Base-by-base conservation (phyloP, 2,329 filamentous ascomycete species). In the Colletotrichum sp. region DNA sequence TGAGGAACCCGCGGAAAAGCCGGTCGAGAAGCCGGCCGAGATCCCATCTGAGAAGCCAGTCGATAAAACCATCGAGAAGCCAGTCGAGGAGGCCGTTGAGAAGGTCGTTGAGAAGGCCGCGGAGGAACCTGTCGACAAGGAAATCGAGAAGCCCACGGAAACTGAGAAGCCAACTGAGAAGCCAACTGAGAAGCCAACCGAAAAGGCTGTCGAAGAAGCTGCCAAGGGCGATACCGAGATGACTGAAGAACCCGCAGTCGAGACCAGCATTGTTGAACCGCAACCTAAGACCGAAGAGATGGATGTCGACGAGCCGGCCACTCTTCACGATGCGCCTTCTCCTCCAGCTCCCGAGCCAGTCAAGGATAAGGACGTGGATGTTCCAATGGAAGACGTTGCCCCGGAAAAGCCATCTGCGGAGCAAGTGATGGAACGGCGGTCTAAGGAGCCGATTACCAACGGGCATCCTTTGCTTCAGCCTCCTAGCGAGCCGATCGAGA, bases 231-330 rank as follows among this genome's bases (percentile, higher is more conserved):
- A 80, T 28, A 44, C 73, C 15, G 77, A 80, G 59, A 80, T 72
- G 74, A n/a, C 16, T 9, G 69, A 68, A 32, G 63, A 52, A 6
- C n/a, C 57, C 26, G 10, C 26, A 5, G 34, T 57, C 21, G 64
- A 28, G 18, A 26, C 39, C 13, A 44, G 28, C 18, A 68, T 69
- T 30, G 34, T 65, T 24, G 72, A 74, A 39, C 78, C 78, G 39
- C 81, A 84, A 69, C 82, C 86, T 4, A 87, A 87, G 76, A 80
- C 83, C 2, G 86, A 87, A 72, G 84, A 87, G 60, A 85, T 86
- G 83, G 86, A 88, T 12, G 80, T 84, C 9, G 86, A 87, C 62
- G 77, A 79, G 24, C 76, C 69, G n/a, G 62, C 55, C 13, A 70
- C 72, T 39, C 57, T 72, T 7, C 36, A 72, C 7, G 28, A 64